phyloP scores from a whole-genome alignment of 345 rosid genomes.

The Crucihimalaya himalaica region DNA sequence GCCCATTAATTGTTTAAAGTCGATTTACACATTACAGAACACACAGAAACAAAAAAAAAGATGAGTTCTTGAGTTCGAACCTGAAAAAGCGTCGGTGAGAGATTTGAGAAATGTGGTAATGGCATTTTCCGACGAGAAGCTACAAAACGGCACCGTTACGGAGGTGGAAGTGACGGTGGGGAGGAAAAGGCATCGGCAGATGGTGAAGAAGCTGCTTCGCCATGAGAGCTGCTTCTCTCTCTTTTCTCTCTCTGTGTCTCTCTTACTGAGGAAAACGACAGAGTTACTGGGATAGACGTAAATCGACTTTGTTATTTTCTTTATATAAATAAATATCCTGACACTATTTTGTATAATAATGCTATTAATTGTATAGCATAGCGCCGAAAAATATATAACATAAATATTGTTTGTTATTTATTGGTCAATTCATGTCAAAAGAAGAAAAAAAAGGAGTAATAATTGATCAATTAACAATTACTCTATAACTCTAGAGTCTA shows the following conservation, averaged over 20 bases:
- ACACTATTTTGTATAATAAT: constrained; percentile 10
- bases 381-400: constrained; percentile 13
- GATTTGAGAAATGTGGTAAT: constrained; percentile 28
- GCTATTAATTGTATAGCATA: constrained; percentile 5
- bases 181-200: constrained; percentile 36
- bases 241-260: constrained; percentile 18
- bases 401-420: not conserved
- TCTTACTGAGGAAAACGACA: constrained; percentile 47
- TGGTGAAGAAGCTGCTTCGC: constrained; percentile 47
- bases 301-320: constrained; percentile 29
- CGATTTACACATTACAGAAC: not conserved
- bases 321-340: constrained; percentile 21
- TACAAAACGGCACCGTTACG: constrained; percentile 42
- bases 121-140: constrained; percentile 25
- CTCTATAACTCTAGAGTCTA: not conserved
- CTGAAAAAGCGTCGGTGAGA: constrained; percentile 41
- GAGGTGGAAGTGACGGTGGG: constrained; percentile 26
- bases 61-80: constrained; percentile 31
- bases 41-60: not conserved
- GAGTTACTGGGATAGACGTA: constrained; percentile 35
- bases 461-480: not conserved
- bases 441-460: not conserved
- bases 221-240: constrained; percentile 40
- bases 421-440: constrained; percentile 6
- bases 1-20: not conserved